Conservation (phyloP, 768 basidiomycete genomes). For the Lactifluus rugatus region DNA sequence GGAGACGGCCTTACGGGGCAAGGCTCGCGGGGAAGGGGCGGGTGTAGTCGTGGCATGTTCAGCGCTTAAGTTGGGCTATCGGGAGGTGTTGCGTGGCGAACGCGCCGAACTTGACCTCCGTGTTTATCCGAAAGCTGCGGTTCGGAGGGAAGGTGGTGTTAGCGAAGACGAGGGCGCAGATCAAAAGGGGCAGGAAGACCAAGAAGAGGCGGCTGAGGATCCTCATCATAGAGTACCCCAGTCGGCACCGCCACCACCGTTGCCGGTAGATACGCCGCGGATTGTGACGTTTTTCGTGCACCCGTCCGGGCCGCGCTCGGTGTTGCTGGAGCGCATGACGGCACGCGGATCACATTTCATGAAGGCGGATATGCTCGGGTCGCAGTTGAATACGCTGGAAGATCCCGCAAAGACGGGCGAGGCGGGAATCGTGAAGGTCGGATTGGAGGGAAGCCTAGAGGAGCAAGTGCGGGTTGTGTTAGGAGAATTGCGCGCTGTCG, state of each 20-base stretch:
- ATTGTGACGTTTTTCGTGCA: slow-evolving; percentile 70
- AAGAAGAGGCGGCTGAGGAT: slow-evolving; percentile 22
- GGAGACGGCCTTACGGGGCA: slow-evolving; percentile 45
- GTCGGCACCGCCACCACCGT: slow-evolving; percentile 16
- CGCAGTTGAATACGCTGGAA: slow-evolving; percentile 66
- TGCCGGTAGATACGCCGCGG: background rate
- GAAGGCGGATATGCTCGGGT: slow-evolving; percentile 73
- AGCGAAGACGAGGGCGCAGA: background rate
- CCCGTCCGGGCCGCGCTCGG: slow-evolving; percentile 48
- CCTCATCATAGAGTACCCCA: slow-evolving; percentile 28
- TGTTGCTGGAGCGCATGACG: slow-evolving; percentile 55
- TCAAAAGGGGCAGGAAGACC: background rate
- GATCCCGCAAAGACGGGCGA: slow-evolving; percentile 48
- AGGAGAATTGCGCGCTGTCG: slow-evolving; percentile 30
- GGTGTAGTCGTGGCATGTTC: slow-evolving; percentile 86
- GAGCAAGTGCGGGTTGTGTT: slow-evolving; percentile 44
- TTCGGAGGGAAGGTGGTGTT: background rate
- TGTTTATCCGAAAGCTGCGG: background rate
- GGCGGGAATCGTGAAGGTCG: slow-evolving; percentile 56
- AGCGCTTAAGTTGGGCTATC: slow-evolving; percentile 70
- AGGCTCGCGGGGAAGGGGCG: background rate
- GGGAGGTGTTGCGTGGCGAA: slow-evolving; percentile 66
- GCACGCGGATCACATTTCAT: slow-evolving; percentile 68
- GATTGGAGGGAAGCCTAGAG: slow-evolving; percentile 41
- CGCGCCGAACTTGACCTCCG: background rate